Evolutionary conservation across 805 yeast species (phyloP).

Genomic region (Teunomyces funiuensis): DNA sequence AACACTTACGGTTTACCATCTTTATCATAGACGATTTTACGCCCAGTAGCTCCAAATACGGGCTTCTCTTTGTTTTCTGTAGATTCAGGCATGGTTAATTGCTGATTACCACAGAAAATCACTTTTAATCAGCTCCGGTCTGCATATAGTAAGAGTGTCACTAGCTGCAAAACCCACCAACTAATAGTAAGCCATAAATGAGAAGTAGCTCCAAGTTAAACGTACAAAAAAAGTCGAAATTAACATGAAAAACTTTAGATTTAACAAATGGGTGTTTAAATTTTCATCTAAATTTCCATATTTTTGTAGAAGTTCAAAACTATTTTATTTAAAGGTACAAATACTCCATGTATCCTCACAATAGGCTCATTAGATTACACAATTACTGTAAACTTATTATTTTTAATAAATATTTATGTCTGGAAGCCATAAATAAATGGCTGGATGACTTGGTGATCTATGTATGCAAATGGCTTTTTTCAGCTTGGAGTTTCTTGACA

Average conservation of each 20-base stretch:
- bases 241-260: no score
- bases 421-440: no score
- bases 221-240: no score
- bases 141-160: background rate
- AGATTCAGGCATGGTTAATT: slow-evolving; percentile 2
- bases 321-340: no score
- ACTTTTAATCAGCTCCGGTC: background rate
- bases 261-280: no score
- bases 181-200: no score
- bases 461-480: no score
- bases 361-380: no score
- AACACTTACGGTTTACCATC: slow-evolving; percentile 88
- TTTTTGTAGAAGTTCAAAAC: no score
- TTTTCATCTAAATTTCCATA: no score
- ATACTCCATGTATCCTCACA: no score
- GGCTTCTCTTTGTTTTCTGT: slow-evolving; percentile 27
- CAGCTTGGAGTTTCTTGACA: slow-evolving; percentile 8
- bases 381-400: background rate
- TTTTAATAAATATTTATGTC: background rate
- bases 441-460: no score
- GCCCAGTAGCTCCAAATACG: slow-evolving; percentile 57
- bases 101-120: background rate
- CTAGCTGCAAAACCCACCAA: background rate
- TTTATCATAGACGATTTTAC: slow-evolving; percentile 73
- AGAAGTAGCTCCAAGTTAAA: background rate